A percentile compares a stretch with the other conserved stretches of the same genome.
phyloP scores from a whole-genome alignment of 352 stramenopile genomes.

The Globisporangium parvum region DNA sequence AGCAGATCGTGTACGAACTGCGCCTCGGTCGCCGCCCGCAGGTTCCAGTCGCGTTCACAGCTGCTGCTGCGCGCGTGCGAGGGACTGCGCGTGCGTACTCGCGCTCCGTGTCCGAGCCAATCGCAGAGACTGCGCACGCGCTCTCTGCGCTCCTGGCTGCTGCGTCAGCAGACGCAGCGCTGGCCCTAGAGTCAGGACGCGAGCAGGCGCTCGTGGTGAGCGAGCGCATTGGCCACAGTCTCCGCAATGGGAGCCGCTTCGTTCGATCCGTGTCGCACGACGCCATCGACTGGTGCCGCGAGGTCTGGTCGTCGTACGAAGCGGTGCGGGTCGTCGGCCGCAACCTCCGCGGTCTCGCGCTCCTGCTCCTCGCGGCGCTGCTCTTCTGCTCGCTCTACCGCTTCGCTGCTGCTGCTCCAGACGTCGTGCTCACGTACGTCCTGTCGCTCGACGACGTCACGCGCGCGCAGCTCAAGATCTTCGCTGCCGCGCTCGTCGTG shows the following conservation, averaged over 20 bases:
- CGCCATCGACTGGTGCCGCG: constrained; percentile 1
- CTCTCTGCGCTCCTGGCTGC: neutral
- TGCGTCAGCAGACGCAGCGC: neutral
- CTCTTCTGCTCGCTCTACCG: constrained; percentile 29
- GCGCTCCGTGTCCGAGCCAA: constrained; percentile 1
- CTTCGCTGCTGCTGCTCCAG: constrained; percentile 18
- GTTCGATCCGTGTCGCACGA: neutral
- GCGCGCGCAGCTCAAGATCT: constrained; percentile 36
- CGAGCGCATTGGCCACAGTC: neutral
- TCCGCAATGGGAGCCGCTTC: neutral
- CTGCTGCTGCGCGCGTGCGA: neutral
- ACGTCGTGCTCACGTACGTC: constrained; percentile 20
- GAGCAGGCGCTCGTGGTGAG: neutral
- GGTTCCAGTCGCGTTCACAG: neutral
- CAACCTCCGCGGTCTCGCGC: constrained; percentile 15
- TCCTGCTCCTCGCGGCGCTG: constrained; percentile 18
- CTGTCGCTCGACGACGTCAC: constrained; percentile 33
- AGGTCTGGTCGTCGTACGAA: constrained; percentile 26
- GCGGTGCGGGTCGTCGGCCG: constrained; percentile 25
- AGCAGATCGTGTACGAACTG: constrained; percentile 10
- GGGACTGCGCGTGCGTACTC: neutral
- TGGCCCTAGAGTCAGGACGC: neutral
- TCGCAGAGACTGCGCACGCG: neutral
- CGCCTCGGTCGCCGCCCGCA: constrained; percentile 2
- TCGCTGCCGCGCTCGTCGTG: constrained; percentile 14